Evolutionary conservation across 2,329 filamentous ascomycete species (phyloP), one percentile per base, ranked within the genome.

Genomic region (Pseudogymnoascus verrucosus): DNA sequence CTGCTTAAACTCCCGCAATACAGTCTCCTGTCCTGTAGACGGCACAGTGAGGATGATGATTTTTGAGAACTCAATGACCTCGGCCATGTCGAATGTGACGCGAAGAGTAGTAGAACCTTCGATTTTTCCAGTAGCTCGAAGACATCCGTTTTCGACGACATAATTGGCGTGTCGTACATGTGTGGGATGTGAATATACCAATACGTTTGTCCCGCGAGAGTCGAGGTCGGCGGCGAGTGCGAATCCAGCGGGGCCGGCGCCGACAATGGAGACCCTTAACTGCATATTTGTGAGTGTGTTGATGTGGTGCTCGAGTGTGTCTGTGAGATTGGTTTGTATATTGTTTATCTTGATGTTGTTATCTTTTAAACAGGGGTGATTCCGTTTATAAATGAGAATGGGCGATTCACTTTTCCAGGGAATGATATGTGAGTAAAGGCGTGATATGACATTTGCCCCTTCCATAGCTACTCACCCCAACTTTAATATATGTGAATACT

Each of bases 101-200:
- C 36, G 31, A 1, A 69, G 34, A 2, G 42, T 21, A 3, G 61
- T 40, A 19, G 57, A 62, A 3, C 69, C 66, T 7, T 67, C 44
- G 16, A 70, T 64, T 37, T 51, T 61, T 0, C 69, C 69, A 6
- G 60, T 65, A 7, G 61, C 54, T 11, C 23, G 31, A 0, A 69
- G 63, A 12, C 51, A 51, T 8, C 65, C 65, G 23, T 57, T 57
- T 2, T 57, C 28, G 5, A 36, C 51, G 51, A 57, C 51, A 3
- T 57, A 57, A 5, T 57, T 57, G 23, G 64, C 67, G 4, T 70
- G 66, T 12, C 61, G 64, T 59, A 62, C 19, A 39, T 68, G 69
- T 1, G 60, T 59, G 0, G 68, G 69, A 14, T 70, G 69, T 5
- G 68, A 69, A 60, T 70, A 70, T 4, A 70, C 14, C 34, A 70